Conservation (phyloP, 345 rosid species). For the Salix caprea region DNA sequence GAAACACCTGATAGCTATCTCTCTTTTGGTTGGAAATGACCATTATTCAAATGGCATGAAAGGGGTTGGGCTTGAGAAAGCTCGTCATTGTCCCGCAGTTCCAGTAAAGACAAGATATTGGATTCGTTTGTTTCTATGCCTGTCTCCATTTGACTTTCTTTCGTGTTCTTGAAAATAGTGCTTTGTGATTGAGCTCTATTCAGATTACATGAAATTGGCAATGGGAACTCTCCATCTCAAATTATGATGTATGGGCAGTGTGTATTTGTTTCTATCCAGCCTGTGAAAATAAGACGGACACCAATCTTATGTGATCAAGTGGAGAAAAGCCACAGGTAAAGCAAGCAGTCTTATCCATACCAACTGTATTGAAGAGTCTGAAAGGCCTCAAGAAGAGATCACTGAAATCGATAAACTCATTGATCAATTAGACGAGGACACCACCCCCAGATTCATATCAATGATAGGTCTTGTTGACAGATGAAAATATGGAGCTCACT, state of each 20-base stretch:
- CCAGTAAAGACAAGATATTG: slow-evolving; percentile 63
- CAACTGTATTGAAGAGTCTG: slow-evolving; percentile 28
- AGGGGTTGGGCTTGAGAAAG: slow-evolving; percentile 76
- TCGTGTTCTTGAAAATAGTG: background rate
- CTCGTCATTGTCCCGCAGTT: slow-evolving; percentile 51
- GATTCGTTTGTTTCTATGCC: slow-evolving; percentile 39
- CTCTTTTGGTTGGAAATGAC: slow-evolving; percentile 85
- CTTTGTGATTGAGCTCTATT: slow-evolving; percentile 14
- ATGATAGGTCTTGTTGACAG: slow-evolving; percentile 54
- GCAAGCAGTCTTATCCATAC: slow-evolving; percentile 18
- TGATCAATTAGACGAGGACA: slow-evolving; percentile 45
- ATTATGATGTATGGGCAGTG: slow-evolving; percentile 55
- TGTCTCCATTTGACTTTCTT: background rate
- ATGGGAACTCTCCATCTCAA: slow-evolving; percentile 31
- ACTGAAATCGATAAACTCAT: slow-evolving; percentile 41
- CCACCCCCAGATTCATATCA: slow-evolving; percentile 46
- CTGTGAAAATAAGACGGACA: slow-evolving; percentile 63
- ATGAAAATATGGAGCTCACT: slow-evolving; percentile 69
- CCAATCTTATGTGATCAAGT: slow-evolving; percentile 59
- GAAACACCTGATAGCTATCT: slow-evolving; percentile 75
- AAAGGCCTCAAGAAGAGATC: slow-evolving; percentile 34
- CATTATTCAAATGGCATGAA: slow-evolving; percentile 73
- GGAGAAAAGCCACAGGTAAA: slow-evolving; percentile 53
- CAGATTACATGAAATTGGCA: slow-evolving; percentile 62
- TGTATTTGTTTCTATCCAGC: slow-evolving; percentile 72